phyloP scores from a whole-genome alignment of 306 rosid species.

The Lathyrus oleraceus region DNA sequence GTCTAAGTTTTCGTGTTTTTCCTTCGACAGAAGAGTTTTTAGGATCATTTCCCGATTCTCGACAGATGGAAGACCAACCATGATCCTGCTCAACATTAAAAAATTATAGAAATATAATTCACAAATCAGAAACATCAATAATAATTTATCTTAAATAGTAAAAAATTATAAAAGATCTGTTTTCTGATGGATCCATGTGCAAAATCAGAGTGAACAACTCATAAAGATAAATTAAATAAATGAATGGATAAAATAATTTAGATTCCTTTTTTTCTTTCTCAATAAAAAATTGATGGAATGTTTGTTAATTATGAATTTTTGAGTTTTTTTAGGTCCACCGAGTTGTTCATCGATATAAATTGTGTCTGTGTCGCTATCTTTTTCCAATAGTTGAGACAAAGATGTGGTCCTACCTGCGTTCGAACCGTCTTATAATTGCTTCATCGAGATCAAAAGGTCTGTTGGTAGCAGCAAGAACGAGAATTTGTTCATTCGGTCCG shows the following conservation, averaged over 20 bases:
- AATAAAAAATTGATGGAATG: conserved; percentile 22
- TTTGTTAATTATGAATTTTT: not conserved
- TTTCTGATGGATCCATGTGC: conserved; percentile 5
- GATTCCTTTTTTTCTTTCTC: not conserved
- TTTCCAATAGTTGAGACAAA: not conserved
- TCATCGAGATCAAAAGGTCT: conserved; percentile 93
- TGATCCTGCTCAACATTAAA: conserved; percentile 52
- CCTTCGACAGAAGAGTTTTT: conserved; percentile 76
- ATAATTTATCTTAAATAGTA: conserved; percentile 15
- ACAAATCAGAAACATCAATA: conserved; percentile 5
- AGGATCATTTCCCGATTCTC: conserved; percentile 79
- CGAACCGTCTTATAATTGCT: conserved; percentile 82
- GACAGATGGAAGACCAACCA: conserved; percentile 82
- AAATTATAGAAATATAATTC: conserved; percentile 7
- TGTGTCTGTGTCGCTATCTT: too few species aligned
- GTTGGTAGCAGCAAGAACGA: conserved; percentile 88
- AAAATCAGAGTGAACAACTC: conserved; percentile 7
- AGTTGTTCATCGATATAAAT: not conserved
- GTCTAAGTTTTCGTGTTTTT: conserved; percentile 64
- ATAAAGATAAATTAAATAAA: not conserved
- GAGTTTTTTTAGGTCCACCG: not conserved
- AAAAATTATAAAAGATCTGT: not conserved
- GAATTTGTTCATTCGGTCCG: conserved; percentile 64
- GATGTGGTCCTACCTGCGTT: conserved; percentile 57
- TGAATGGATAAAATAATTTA: conserved; percentile 21